A percentile compares a stretch with the other conserved stretches of the same genome.
These are phyloP conservation scores for Nigrospora osmanthi DNA, from an alignment of 2,329 filamentous ascomycete species.

Conservation along the genomic window DNA sequence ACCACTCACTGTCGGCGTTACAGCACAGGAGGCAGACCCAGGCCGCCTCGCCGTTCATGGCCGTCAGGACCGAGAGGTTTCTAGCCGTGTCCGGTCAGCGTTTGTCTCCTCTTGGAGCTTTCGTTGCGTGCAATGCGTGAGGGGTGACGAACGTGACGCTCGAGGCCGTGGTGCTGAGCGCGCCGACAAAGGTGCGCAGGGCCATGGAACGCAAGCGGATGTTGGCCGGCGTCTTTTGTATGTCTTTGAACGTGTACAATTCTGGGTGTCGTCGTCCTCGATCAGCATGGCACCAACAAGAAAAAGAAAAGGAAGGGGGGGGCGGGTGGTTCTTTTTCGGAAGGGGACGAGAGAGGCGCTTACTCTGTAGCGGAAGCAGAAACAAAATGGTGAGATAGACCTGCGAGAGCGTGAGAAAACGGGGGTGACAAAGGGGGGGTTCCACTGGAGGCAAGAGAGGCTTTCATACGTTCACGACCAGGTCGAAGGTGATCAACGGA, in stretches of 20 bases:
- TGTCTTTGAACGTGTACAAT: slow-evolving; percentile 45
- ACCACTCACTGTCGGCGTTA: slow-evolving; percentile 54
- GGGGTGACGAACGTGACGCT: slow-evolving; percentile 42
- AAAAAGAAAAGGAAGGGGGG: too few species aligned
- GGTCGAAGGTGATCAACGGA: slow-evolving; percentile 53
- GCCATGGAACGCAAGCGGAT: slow-evolving; percentile 42
- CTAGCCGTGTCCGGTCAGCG: slow-evolving; percentile 19
- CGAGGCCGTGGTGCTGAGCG: slow-evolving; percentile 46
- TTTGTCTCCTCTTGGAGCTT: not conserved
- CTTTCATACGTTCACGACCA: slow-evolving; percentile 44
- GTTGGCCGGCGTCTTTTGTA: slow-evolving; percentile 30
- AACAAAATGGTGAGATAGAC: slow-evolving; percentile 57
- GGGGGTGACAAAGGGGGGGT: not conserved
- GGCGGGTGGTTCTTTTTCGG: too few species aligned
- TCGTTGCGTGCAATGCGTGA: not conserved
- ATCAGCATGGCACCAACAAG: not conserved
- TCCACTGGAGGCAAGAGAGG: not conserved
- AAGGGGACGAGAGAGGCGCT: slow-evolving; percentile 7
- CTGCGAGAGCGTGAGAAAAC: slow-evolving; percentile 14
- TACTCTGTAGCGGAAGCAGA: slow-evolving; percentile 50
- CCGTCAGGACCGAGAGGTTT: slow-evolving; percentile 51
- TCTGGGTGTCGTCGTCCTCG: slow-evolving; percentile 21
- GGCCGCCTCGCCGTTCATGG: slow-evolving; percentile 51
- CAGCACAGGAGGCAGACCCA: slow-evolving; percentile 62
- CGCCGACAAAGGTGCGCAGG: slow-evolving; percentile 51